Conservation (phyloP, 768 basidiomycete species). For the Naganishia vishniacii region DNA sequence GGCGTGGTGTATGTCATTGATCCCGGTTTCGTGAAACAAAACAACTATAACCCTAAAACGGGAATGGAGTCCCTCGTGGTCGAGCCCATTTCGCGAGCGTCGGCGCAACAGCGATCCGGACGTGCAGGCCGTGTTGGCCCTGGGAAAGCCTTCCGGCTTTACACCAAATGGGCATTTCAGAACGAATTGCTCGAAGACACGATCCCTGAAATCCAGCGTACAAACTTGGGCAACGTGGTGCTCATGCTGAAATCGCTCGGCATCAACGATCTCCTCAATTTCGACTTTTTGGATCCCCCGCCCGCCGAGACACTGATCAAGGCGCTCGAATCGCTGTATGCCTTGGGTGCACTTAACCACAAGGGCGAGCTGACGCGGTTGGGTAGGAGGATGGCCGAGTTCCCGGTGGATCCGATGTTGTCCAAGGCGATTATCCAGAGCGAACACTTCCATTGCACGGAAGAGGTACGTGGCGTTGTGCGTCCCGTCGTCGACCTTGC, state of each 20-base stretch:
- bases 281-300: slow-evolving; percentile 97
- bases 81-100: slow-evolving; percentile 96
- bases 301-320: slow-evolving; percentile 96
- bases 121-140: slow-evolving; percentile 96
- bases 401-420: slow-evolving; percentile 96
- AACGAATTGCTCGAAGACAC: slow-evolving; percentile 97
- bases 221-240: slow-evolving; percentile 92
- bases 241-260: slow-evolving; percentile 90
- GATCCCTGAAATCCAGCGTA: slow-evolving; percentile 97
- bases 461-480: slow-evolving; percentile 62
- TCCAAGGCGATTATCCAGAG: slow-evolving; percentile 94
- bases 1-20: slow-evolving; percentile 99
- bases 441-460: slow-evolving; percentile 87
- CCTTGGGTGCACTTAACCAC: slow-evolving; percentile 91
- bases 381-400: slow-evolving; percentile 95
- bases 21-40: slow-evolving; percentile 98
- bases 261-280: slow-evolving; percentile 95
- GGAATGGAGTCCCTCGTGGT: slow-evolving; percentile 97
- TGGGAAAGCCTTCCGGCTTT: slow-evolving; percentile 95
- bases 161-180: slow-evolving; percentile 94
- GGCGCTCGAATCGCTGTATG: slow-evolving; percentile 86
- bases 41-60: slow-evolving; percentile 95
- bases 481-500: neutral
- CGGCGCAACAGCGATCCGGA: slow-evolving; percentile 93
- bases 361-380: slow-evolving; percentile 94